Conservation (phyloP, 2,329 filamentous ascomycete genomes). For the Aspergillus fijiensis region DNA sequence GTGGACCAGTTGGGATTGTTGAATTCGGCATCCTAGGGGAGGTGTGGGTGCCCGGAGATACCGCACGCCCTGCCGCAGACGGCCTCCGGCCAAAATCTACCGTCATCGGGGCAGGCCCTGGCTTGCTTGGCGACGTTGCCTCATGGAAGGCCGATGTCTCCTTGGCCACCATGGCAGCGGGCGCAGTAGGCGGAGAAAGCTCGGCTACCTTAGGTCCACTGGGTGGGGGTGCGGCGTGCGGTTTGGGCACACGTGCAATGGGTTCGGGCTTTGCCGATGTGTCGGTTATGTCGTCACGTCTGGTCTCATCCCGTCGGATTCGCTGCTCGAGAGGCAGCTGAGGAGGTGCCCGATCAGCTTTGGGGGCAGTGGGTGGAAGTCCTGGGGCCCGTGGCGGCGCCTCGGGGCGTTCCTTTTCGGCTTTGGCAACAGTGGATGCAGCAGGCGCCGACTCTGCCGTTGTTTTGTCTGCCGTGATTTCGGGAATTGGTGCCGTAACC, state of each 20-base stretch:
- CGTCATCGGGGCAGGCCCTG: constrained; percentile 23
- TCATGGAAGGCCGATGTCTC: constrained; percentile 26
- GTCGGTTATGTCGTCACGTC: constrained; percentile 25
- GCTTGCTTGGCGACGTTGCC: constrained; percentile 18
- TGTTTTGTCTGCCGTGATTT: constrained; percentile 23
- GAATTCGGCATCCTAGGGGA: constrained; percentile 39
- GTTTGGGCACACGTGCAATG: constrained; percentile 25
- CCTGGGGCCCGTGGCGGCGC: constrained; percentile 22
- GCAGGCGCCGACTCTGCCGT: constrained; percentile 14
- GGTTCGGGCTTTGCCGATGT: constrained; percentile 25
- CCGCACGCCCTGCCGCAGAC: constrained; percentile 26
- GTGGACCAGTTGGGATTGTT: constrained; percentile 43
- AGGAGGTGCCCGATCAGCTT: constrained; percentile 38
- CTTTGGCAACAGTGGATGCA: constrained; percentile 6
- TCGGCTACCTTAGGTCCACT: constrained; percentile 27
- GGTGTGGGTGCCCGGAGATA: constrained; percentile 35
- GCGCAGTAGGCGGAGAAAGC: constrained; percentile 37
- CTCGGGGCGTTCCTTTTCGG: constrained; percentile 29
- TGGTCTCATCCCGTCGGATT: constrained; percentile 24
- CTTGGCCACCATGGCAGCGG: constrained; percentile 35
- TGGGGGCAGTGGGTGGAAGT: constrained; percentile 46
- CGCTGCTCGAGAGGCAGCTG: constrained; percentile 27
- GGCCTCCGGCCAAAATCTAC: constrained; percentile 27
- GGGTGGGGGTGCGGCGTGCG: constrained; percentile 15
- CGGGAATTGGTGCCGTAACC: constrained; percentile 30